These are phyloP conservation scores for Lathyrus tuberosus DNA, from an alignment of 306 rosid species.

Conservation along the genomic window DNA sequence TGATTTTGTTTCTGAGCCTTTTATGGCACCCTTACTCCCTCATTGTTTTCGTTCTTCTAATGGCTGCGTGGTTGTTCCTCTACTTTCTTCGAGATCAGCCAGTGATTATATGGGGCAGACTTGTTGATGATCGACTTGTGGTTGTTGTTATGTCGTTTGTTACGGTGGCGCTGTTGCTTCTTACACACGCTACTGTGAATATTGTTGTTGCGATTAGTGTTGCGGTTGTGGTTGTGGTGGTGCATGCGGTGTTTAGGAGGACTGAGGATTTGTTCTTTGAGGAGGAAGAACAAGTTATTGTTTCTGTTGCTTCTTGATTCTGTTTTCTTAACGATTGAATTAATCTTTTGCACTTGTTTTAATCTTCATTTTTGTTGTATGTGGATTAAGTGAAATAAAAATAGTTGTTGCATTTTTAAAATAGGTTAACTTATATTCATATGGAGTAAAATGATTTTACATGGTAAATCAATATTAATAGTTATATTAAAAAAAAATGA, in stretches of 20 bases:
- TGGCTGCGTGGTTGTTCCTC: slow-evolving; percentile 75
- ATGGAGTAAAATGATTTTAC: too few relatives aligned
- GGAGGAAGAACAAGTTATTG: slow-evolving; percentile 50
- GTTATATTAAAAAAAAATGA: too few relatives aligned
- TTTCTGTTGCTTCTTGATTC: slow-evolving; percentile 20
- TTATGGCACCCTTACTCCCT: slow-evolving; percentile 90
- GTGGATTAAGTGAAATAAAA: not conserved
- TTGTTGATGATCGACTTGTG: slow-evolving; percentile 70
- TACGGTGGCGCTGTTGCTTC: slow-evolving; percentile 63
- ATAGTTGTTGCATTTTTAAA: not conserved
- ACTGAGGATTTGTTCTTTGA: slow-evolving; percentile 63
- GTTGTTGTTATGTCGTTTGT: slow-evolving; percentile 52
- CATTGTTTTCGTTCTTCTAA: slow-evolving; percentile 60
- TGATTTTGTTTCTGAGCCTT: slow-evolving; percentile 68
- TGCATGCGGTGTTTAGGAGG: slow-evolving; percentile 64
- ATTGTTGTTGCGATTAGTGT: slow-evolving; percentile 55
- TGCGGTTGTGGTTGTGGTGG: slow-evolving; percentile 42
- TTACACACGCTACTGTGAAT: slow-evolving; percentile 67
- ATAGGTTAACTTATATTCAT: too few relatives aligned
- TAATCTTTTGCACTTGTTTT: not conserved
- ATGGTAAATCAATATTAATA: too few relatives aligned
- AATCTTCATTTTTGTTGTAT: not conserved
- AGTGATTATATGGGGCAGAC: slow-evolving; percentile 48
- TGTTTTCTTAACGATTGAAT: not conserved
- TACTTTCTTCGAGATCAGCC: slow-evolving; percentile 94